phyloP scores from a whole-genome alignment of 805 yeast genomes.

The Yamadazyma akitaensis region DNA sequence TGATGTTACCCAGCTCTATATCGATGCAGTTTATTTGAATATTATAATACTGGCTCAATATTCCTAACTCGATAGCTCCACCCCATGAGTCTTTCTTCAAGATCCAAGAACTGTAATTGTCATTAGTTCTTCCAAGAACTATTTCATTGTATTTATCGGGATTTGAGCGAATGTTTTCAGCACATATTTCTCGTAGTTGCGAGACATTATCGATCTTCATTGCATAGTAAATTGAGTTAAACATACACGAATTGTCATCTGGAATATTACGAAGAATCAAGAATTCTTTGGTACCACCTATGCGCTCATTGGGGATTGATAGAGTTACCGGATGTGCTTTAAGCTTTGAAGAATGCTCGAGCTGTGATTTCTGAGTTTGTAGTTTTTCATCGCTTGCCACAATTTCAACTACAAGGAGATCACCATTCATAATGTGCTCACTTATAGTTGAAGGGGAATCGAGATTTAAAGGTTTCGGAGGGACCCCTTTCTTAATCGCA shows the following conservation, averaged over 20 bases:
- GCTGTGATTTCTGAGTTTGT: neutral
- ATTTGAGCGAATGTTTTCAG: slow-evolving; percentile 40
- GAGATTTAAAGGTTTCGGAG: slow-evolving; percentile 48
- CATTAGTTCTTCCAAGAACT: slow-evolving; percentile 49
- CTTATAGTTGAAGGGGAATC: slow-evolving; percentile 20
- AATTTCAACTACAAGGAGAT: slow-evolving; percentile 39
- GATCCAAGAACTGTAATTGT: slow-evolving; percentile 62
- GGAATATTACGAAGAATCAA: slow-evolving; percentile 57
- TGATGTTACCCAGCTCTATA: slow-evolving; percentile 56
- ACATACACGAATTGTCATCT: slow-evolving; percentile 77
- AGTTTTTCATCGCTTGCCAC: slow-evolving; percentile 3
- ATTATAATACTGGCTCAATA: slow-evolving; percentile 50
- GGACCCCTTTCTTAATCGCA: slow-evolving; percentile 54
- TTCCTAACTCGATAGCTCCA: slow-evolving; percentile 74
- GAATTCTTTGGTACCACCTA: slow-evolving; percentile 23
- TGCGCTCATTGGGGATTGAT: slow-evolving; percentile 24
- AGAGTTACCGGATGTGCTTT: neutral
- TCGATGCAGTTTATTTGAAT: slow-evolving; percentile 60
- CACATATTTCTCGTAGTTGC: slow-evolving; percentile 52
- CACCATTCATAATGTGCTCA: slow-evolving; percentile 57
- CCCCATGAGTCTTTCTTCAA: slow-evolving; percentile 66
- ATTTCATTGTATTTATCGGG: slow-evolving; percentile 48
- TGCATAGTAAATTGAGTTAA: slow-evolving; percentile 60
- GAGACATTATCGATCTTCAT: slow-evolving; percentile 40
- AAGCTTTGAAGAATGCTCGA: too few species aligned